A percentile compares a stretch with the other conserved stretches of the same genome.
These are phyloP conservation scores for Acacia pycnantha DNA, from an alignment of 331 rosid species.

Conservation along the genomic window DNA sequence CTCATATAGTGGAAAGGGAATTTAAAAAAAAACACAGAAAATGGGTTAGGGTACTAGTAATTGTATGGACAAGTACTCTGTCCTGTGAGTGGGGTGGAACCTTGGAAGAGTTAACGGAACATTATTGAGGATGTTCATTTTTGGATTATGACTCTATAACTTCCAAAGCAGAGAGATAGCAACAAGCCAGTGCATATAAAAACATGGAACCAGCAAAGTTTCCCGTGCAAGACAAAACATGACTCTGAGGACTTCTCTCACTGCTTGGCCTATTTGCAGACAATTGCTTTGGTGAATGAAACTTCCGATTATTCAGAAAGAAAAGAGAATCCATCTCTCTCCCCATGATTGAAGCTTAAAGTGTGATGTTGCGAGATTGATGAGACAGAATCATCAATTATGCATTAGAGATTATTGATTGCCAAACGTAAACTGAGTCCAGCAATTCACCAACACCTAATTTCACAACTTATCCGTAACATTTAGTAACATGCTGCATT, in stretches of 20 bases:
- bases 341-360: neutral
- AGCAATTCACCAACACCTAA: neutral
- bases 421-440: neutral
- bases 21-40: neutral
- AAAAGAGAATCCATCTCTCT: constrained; percentile 19
- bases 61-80: constrained; percentile 40
- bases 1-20: neutral
- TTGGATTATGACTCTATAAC: neutral
- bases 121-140: constrained; percentile 17
- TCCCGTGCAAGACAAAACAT: constrained; percentile 36
- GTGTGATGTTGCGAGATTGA: neutral
- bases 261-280: constrained; percentile 33
- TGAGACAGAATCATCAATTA: constrained; percentile 2
- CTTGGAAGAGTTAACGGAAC: constrained; percentile 25
- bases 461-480: neutral
- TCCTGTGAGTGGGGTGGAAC: constrained; percentile 21
- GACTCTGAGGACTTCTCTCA: constrained; percentile 10
- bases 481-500: constrained; percentile 14
- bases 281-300: constrained; percentile 21
- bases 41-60: constrained; percentile 20
- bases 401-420: neutral
- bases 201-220: constrained; percentile 15
- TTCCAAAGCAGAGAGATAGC: constrained; percentile 6
- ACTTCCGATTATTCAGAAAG: neutral
- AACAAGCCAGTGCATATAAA: constrained; percentile 17